Base-by-base conservation (phyloP, 441 rosid species). In the Omphalea diandra region DNA sequence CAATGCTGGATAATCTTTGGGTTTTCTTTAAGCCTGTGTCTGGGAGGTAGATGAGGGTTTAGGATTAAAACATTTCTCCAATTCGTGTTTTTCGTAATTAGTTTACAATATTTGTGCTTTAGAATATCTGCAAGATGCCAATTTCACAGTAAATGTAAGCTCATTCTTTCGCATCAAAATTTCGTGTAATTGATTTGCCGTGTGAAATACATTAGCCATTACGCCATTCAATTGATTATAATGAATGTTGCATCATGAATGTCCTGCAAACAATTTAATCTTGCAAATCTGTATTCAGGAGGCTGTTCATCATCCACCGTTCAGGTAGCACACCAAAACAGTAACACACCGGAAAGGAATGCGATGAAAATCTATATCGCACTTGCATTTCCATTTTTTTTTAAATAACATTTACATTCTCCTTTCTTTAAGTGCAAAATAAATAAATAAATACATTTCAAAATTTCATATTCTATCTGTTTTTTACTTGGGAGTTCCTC, bases 121-220 rank as follows among this genome's bases (percentile, higher is more conserved):
- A 49, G 10, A 8, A 43, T 20, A 70, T 26, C 38, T 36, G 32
- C 54, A 31, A 38, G 18, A 8, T 22, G 41, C 46, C 46, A n/a
- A 50, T 27, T 35, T 35, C n/a, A 24, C 18, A 52, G 20, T 47
- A 29, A 29, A 53, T 43, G 20, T 2, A 54, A 54, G 47, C 35
- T 43, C 53, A 22, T 55, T 63, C 47, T 56, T 70, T 32, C 26
- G 49, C 69, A 10, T 33, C 32, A 54, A 43, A 63, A 53, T 41
- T 11, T 29, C 35, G 0, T 26, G 5, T 14, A 24, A 36, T 12
- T 1, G 12, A 7, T 3, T 56, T 56, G 5, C 22, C 62, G 18
- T 49, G 9, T 38, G 41, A 38, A 11, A 38, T 38, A n/a, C n/a
- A n/a, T n/a, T n/a, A n/a, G n/a, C n/a, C n/a, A 2, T 10, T 43